Conservation (phyloP, 1,139 yeast genomes). For the Diutina sp. region DNA sequence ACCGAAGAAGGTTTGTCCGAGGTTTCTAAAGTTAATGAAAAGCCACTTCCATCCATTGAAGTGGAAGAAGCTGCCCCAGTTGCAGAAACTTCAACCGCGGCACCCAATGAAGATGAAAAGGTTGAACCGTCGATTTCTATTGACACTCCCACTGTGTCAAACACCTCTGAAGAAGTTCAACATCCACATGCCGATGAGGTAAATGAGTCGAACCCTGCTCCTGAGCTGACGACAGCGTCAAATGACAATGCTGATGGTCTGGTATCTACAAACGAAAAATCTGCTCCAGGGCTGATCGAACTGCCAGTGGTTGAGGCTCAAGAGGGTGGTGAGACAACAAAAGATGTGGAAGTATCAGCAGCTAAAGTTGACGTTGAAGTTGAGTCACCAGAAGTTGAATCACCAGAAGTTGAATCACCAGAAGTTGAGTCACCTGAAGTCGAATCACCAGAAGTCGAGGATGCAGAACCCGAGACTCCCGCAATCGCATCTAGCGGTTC, state of each 20-base stretch:
- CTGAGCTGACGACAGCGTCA: background rate
- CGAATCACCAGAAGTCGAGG: background rate
- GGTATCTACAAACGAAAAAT: background rate
- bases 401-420: background rate
- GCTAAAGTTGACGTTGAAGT: background rate
- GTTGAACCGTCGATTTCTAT: background rate
- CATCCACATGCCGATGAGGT: background rate
- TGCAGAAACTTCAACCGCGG: background rate
- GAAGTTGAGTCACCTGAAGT: background rate
- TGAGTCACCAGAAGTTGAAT: background rate
- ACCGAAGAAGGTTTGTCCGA: background rate
- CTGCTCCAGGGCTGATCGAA: background rate
- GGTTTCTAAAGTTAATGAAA: background rate
- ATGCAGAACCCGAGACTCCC: background rate
- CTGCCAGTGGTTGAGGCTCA: background rate
- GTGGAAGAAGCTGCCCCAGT: background rate
- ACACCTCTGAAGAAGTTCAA: background rate
- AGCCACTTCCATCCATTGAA: background rate
- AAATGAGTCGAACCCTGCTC: too few relatives aligned
- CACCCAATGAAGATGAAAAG: background rate
- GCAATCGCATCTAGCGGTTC: background rate
- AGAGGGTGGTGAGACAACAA: background rate
- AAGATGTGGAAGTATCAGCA: background rate
- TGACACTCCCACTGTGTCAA: background rate
- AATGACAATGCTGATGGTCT: background rate